Evolutionary conservation across 139 green algal species (phyloP).

Genomic region (Tetratostichococcus sp.): DNA sequence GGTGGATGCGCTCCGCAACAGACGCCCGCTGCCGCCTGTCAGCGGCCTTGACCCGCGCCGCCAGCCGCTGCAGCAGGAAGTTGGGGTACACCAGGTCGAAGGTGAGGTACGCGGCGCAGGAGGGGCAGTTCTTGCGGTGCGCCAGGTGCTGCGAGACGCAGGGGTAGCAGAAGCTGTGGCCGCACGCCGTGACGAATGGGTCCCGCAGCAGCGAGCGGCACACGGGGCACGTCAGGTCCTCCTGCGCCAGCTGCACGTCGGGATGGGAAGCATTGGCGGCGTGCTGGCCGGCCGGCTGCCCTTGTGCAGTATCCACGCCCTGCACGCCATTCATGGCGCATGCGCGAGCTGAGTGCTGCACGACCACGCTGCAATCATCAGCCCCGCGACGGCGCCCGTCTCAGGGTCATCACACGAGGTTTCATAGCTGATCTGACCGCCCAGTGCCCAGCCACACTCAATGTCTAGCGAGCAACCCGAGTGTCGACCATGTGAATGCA

Average conservation of each 20-base stretch:
- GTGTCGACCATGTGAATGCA: too few relatives aligned
- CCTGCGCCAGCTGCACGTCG: not conserved
- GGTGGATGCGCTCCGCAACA: constrained; percentile 23
- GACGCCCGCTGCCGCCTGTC: not conserved
- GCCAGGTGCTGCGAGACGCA: constrained; percentile 73
- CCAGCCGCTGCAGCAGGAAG: constrained; percentile 53
- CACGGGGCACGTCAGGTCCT: constrained; percentile 70
- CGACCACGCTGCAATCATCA: too few relatives aligned
- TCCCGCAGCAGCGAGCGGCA: constrained; percentile 71
- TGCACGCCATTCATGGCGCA: not conserved
- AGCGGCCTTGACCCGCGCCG: not conserved
- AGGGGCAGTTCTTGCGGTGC: constrained; percentile 60
- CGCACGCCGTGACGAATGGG: constrained; percentile 76
- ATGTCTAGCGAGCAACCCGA: too few relatives aligned
- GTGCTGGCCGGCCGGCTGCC: not conserved
- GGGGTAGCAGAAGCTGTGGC: constrained; percentile 78
- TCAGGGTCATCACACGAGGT: too few relatives aligned
- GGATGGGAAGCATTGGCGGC: not conserved
- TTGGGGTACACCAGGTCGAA: constrained; percentile 73
- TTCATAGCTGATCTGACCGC: too few relatives aligned
- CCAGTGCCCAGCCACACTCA: too few relatives aligned
- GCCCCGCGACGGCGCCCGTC: too few relatives aligned
- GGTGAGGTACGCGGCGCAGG: constrained; percentile 57
- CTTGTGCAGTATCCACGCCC: too few relatives aligned
- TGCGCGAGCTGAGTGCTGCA: too few relatives aligned